These are phyloP conservation scores for Cucurbita pepo DNA, from an alignment of 306 rosid genomes.

Conservation along the genomic window DNA sequence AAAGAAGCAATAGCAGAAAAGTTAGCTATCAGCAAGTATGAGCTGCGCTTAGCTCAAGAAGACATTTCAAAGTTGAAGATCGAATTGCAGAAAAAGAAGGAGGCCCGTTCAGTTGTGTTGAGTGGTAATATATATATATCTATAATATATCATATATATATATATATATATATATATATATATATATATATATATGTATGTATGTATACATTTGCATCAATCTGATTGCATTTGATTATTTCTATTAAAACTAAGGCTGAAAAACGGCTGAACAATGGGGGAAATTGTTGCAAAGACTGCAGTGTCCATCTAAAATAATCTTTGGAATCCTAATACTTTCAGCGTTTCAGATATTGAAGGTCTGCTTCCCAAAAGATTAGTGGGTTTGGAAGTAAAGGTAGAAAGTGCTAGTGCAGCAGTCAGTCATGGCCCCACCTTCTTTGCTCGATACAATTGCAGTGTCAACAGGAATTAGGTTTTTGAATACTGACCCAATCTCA, in stretches of 20 bases:
- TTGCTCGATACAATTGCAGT: not conserved
- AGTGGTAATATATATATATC: slow-evolving; percentile 31
- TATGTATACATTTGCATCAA: not conserved
- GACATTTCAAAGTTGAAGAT: slow-evolving; percentile 53
- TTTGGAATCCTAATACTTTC: not conserved
- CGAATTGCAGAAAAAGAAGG: slow-evolving; percentile 55
- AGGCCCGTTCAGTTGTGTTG: slow-evolving; percentile 14
- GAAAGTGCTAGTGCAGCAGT: not conserved
- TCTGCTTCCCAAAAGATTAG: not conserved
- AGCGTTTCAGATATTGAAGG: not conserved
- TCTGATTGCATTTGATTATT: not conserved
- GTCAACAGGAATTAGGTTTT: not conserved
- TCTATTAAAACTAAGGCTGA: not conserved
- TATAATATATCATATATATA: too few relatives aligned
- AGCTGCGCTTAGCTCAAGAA: slow-evolving; percentile 85
- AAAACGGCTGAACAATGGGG: not conserved
- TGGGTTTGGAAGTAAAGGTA: not conserved
- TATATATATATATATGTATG: not conserved
- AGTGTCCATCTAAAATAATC: not conserved
- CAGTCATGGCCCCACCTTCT: not conserved
- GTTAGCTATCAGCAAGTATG: slow-evolving; percentile 77
- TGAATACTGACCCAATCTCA: not conserved
- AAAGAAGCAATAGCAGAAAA: slow-evolving; percentile 71
- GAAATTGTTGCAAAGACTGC: not conserved
- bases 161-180: not conserved